Base-by-base conservation (phyloP, 2,329 filamentous ascomycete genomes). In the Esteya vermicola region DNA sequence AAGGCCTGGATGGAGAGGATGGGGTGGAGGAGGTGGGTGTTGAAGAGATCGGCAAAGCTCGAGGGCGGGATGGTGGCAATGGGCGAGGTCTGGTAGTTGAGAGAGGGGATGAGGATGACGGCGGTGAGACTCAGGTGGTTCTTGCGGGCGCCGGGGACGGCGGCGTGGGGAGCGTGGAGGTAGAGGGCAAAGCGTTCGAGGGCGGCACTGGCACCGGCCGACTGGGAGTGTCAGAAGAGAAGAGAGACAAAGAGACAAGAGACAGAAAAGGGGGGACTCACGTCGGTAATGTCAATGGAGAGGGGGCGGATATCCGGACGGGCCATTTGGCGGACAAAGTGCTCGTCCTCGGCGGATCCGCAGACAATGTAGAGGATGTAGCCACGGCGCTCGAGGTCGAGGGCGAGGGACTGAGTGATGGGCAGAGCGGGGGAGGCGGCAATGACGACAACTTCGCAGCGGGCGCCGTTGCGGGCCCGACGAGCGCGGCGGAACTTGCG, bases 351-450 rank as follows among this genome's bases (percentile, higher is more conserved):
- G 43, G 78, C 63, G n/a, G 77, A 85, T 47, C 77, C 81, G 52
- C 86, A 89, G 1, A 93, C 83, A 44, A 98, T 69, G 57, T 86
- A 98, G 41, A 96, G 85, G 45, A 96, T 83, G 57, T 93, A 96
- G 5, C 91, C 91, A 47, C 86, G 76, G 44, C 86, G 71, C 61
- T 96, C 91, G 49, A 98, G 67, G 54, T 98, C 91, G 36, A 88
- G 62, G 3, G 85, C 78, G 40, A 96, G 66, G 10, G 85, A 85
- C 52, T 79, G 81, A 7, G 85, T 89, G 53, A 95, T 68, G 14
- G 88, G 82, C 51, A 93, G 78, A 37, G 80, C 75, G 3, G 85
- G 82, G 18, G 85, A 86, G n/a, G 89, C 89, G 19, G 86, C 86
- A 46, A 96, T 72, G 22, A 96, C 82, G 55, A 77, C 65, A 6